Base-by-base conservation (phyloP, 495 filamentous ascomycete species). In the Lentithecium fluviatile region DNA sequence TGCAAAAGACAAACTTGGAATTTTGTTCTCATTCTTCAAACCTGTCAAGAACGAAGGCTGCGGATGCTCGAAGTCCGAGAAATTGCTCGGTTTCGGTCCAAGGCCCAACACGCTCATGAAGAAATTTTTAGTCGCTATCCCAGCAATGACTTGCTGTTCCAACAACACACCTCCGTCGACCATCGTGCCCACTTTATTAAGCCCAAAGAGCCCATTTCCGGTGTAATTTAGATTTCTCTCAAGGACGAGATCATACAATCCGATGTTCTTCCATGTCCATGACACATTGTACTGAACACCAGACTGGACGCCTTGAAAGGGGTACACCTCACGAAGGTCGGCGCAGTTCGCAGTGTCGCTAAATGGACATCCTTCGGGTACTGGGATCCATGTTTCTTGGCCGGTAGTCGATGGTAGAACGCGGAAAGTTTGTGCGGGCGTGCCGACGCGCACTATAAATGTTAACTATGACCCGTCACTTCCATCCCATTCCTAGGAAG, bases 1-100 rank as follows among this genome's bases (percentile, higher is more conserved):
- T n/a, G 75, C 79, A 72, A 75, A 83, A 42, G 75, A 79, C 15
- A 78, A 54, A 62, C 78, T 81, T 8, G 78, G 75, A 11, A 83
- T 82, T 48, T 37, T 59, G 29, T 52, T 45, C 15, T 50, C 0
- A 12, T 58, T 47, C 37, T 55, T 66, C 37, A 62, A 26, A 1
- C 7, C 37, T 17, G 15, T 2, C 45, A 66, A 48, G 23, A 52
- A 66, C 11, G 36, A 47, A 21, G 45, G 56, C 40, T 66, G 64
- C 15, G 57, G 64, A 19, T 62, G 25, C 1, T 45, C 32, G 36
- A 62, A 61, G 23, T 62, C 48, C 7, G 52, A 52, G 48, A 66
- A 66, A 45, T 66, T 66, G 2, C 58, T 34, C 1, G 64, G 48
- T 32, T 54, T 58, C n/a, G 32, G 57, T 2, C 45, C n/a, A 11